These are phyloP conservation scores for Claviceps quebecensis DNA, from an alignment of 2,329 filamentous ascomycete genomes.

Conservation along the genomic window DNA sequence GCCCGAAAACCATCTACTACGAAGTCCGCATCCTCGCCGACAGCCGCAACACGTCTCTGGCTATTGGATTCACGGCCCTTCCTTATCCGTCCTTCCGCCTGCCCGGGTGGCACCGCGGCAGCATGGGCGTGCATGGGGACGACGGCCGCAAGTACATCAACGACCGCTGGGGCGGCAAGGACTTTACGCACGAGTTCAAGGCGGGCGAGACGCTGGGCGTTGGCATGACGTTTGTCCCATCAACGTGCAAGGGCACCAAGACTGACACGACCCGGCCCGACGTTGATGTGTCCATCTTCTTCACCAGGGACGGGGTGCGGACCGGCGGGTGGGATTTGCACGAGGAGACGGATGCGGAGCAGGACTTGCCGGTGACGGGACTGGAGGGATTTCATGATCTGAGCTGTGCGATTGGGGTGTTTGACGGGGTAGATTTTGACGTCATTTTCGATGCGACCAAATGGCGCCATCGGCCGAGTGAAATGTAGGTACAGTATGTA, in stretches of 20 bases:
- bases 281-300: constrained; percentile 35
- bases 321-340: constrained; percentile 56
- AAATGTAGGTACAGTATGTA: not conserved
- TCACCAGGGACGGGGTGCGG: constrained; percentile 51
- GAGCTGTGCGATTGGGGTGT: constrained; percentile 56
- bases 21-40: constrained; percentile 45
- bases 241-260: constrained; percentile 4
- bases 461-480: constrained; percentile 38
- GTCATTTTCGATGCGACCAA: constrained; percentile 43
- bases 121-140: constrained; percentile 64
- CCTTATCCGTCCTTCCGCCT: constrained; percentile 67
- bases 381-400: constrained; percentile 60
- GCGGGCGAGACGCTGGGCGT: constrained; percentile 54
- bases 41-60: constrained; percentile 37
- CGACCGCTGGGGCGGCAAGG: constrained; percentile 56
- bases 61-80: constrained; percentile 55
- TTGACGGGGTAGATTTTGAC: constrained; percentile 54
- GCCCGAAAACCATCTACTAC: constrained; percentile 50
- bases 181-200: constrained; percentile 52
- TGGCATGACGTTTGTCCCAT: constrained; percentile 47
- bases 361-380: constrained; percentile 49
- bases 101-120: constrained; percentile 69
- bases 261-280: constrained; percentile 11
- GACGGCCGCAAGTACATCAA: constrained; percentile 67
- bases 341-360: constrained; percentile 53